Evolutionary conservation across 768 basidiomycete species (phyloP).

Genomic region (Gyrodon lividus): DNA sequence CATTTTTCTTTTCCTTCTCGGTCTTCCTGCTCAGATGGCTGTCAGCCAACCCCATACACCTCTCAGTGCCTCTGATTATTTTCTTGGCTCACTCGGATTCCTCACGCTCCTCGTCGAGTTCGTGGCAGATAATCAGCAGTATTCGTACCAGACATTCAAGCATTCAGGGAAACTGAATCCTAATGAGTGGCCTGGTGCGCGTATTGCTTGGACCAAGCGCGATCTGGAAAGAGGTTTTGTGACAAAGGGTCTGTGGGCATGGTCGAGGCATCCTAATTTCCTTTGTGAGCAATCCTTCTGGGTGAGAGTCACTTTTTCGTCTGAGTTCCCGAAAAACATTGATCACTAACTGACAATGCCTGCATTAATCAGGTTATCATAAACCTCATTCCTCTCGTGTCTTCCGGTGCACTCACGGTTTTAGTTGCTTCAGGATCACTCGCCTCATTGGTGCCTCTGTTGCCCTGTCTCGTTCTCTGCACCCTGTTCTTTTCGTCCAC

Average conservation of each 20-base stretch:
- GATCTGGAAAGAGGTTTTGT: constrained; percentile 81
- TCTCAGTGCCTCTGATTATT: constrained; percentile 59
- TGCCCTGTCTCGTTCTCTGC: constrained; percentile 62
- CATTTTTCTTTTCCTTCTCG: constrained; percentile 71
- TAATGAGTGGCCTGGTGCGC: constrained; percentile 63
- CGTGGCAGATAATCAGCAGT: constrained; percentile 90
- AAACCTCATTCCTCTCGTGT: constrained; percentile 62
- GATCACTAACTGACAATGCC: constrained; percentile 3
- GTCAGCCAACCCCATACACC: constrained; percentile 50
- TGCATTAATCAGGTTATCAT: constrained; percentile 54
- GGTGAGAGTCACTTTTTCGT: constrained; percentile 44
- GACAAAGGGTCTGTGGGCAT: constrained; percentile 83
- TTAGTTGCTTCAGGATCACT: constrained; percentile 24
- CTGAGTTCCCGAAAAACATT: not conserved
- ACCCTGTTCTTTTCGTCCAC: constrained; percentile 78
- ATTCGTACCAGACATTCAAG: constrained; percentile 80
- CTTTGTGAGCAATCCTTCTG: constrained; percentile 87
- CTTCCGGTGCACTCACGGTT: constrained; percentile 33
- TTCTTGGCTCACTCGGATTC: constrained; percentile 59
- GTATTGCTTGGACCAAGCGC: constrained; percentile 62
- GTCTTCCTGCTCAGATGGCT: constrained; percentile 58
- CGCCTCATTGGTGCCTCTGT: constrained; percentile 37
- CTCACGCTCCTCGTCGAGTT: constrained; percentile 68
- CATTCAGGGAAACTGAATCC: constrained; percentile 35
- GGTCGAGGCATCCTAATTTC: constrained; percentile 91